phyloP scores from a whole-genome alignment of 1,284 basidiomycete species.

The Pholiota adiposa region DNA sequence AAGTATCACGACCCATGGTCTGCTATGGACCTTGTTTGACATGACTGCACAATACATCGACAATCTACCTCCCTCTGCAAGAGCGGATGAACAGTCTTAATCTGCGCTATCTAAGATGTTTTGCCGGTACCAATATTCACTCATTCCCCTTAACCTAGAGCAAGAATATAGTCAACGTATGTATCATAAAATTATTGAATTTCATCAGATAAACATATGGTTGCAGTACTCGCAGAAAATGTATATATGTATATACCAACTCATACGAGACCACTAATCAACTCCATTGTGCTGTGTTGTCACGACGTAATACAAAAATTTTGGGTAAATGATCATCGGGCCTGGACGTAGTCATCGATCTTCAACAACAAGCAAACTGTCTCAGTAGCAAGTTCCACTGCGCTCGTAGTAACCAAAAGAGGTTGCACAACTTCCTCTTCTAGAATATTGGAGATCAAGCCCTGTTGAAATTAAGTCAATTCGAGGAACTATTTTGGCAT shows the following conservation, averaged over 20 bases:
- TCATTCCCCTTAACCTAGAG: constrained; percentile 26
- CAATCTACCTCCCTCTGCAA: constrained; percentile 50
- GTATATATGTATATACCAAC: too few species aligned
- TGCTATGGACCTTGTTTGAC: constrained; percentile 86
- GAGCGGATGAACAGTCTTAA: constrained; percentile 25
- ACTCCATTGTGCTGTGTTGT: neutral
- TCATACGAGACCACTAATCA: neutral
- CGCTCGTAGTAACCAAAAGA: constrained; percentile 93
- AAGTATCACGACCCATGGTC: constrained; percentile 82
- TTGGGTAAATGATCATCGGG: constrained; percentile 39
- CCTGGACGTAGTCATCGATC: constrained; percentile 95
- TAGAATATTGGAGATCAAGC: constrained; percentile 93
- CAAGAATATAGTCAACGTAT: constrained; percentile 31
- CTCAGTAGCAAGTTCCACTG: constrained; percentile 94
- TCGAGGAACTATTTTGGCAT: neutral
- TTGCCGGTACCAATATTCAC: constrained; percentile 15
- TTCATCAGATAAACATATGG: constrained; percentile 1
- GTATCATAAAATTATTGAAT: constrained; percentile 28
- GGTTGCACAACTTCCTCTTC: constrained; percentile 99
- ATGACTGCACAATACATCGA: constrained; percentile 77
- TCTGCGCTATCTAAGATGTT: constrained; percentile 21
- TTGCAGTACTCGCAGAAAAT: neutral
- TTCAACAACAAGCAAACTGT: constrained; percentile 96
- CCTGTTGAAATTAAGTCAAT: constrained; percentile 49
- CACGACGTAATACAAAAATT: neutral